Conservation (phyloP, 331 rosid species). For the Malus hybrid region DNA sequence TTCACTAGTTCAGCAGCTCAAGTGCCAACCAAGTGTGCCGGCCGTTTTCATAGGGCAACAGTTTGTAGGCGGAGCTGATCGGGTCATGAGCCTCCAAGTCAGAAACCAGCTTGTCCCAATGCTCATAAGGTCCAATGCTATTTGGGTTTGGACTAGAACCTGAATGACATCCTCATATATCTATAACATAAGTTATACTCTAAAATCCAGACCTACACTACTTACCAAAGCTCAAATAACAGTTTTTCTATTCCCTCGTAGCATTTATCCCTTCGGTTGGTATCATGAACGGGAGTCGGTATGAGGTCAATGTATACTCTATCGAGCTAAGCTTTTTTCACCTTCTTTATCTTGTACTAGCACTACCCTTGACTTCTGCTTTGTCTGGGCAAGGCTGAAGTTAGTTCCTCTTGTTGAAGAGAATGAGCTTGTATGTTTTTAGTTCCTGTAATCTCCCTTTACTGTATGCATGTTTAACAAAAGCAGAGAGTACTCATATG, state of each 20-base stretch:
- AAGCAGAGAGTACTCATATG: background rate
- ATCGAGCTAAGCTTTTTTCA: background rate
- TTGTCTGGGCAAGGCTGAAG: background rate
- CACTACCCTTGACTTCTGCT: background rate
- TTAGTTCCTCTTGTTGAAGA: background rate
- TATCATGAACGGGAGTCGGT: background rate
- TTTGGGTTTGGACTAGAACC: constrained; percentile 30
- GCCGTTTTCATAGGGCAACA: constrained; percentile 63
- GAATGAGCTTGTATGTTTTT: constrained; percentile 1
- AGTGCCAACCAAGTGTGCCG: constrained; percentile 57
- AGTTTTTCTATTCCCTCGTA: background rate
- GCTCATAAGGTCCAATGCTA: constrained; percentile 56
- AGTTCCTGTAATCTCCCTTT: background rate
- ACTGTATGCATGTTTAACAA: background rate
- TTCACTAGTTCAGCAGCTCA: constrained; percentile 41
- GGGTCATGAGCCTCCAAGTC: constrained; percentile 60
- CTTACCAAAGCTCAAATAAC: background rate
- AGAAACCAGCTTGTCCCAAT: constrained; percentile 50
- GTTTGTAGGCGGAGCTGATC: constrained; percentile 56
- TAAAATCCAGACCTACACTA: background rate
- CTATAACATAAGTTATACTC: background rate
- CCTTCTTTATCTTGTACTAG: background rate
- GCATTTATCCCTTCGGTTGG: background rate
- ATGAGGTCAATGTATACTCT: background rate
- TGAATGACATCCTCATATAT: background rate